Conservation (phyloP, 2,329 filamentous ascomycete species). For the Ceratocystis alfenasii region DNA sequence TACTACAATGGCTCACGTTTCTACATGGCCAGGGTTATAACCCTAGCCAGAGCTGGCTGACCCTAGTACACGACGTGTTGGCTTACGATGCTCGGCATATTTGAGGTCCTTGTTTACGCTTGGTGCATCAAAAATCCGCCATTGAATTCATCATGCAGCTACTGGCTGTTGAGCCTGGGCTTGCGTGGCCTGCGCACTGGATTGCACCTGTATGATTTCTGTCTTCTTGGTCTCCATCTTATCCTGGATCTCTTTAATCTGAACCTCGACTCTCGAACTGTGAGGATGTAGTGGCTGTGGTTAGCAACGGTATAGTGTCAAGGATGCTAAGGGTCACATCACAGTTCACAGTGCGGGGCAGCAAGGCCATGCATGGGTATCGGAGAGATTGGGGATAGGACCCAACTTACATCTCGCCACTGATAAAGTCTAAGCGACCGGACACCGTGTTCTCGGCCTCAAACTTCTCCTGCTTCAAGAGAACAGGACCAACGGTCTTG, state of each 20-base stretch:
- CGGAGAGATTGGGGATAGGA: neutral
- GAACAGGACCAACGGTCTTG: conserved; percentile 84
- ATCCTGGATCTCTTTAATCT: conserved; percentile 44
- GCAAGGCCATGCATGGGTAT: neutral
- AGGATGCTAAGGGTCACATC: neutral
- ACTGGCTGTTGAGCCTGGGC: conserved; percentile 18
- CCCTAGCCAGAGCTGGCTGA: neutral
- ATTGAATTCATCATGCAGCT: conserved; percentile 6
- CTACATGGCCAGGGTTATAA: neutral
- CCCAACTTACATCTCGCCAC: conserved; percentile 69
- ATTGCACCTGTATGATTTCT: conserved; percentile 47
- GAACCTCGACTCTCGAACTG: conserved; percentile 32
- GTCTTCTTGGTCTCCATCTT: conserved; percentile 48
- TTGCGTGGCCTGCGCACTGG: conserved; percentile 34
- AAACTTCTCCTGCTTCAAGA: conserved; percentile 85
- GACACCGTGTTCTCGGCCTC: conserved; percentile 89
- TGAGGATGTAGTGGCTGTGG: conserved; percentile 23
- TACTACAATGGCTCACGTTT: too few species aligned
- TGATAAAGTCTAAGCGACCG: conserved; percentile 80
- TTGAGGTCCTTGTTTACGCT: neutral
- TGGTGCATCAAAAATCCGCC: neutral
- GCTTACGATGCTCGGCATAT: neutral
- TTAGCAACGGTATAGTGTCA: neutral
- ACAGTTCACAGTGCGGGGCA: neutral
- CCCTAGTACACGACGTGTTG: too few species aligned